These are phyloP conservation scores for Dryas drummondii DNA, from an alignment of 306 rosid genomes.

Conservation along the genomic window DNA sequence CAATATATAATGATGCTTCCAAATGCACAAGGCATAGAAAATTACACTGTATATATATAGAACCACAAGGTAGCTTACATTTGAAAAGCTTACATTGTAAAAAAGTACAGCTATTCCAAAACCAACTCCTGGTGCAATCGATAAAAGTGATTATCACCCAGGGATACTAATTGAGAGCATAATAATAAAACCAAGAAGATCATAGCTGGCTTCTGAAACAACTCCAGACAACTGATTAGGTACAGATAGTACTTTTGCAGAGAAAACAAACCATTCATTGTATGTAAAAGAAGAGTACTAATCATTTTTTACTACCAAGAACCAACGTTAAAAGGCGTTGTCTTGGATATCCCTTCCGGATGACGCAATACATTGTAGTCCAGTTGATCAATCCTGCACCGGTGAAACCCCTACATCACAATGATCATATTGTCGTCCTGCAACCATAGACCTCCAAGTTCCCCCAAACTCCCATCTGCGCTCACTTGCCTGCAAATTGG, in stretches of 20 bases:
- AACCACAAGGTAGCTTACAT: conserved; percentile 13
- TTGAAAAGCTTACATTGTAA: conserved; percentile 25
- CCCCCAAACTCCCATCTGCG: conserved; percentile 32
- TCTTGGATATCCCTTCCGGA: conserved; percentile 49
- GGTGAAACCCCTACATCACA: conserved; percentile 25
- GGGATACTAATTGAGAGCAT: conserved; percentile 17
- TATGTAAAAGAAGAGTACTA: conserved; percentile 20
- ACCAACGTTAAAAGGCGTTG: conserved; percentile 84
- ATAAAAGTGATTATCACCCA: conserved; percentile 57
- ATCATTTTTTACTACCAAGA: conserved; percentile 56
- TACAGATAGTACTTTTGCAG: conserved; percentile 15
- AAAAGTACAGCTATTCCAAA: conserved; percentile 32
- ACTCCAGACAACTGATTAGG: conserved; percentile 10
- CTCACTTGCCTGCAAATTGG: conserved; percentile 35
- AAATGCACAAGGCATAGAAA: neutral
- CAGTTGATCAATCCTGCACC: conserved; percentile 25
- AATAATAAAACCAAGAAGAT: conserved; percentile 12
- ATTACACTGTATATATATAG: neutral
- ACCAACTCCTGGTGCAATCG: conserved; percentile 44
- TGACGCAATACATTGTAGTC: conserved; percentile 23
- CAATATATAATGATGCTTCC: conserved; percentile 3
- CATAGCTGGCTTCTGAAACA: conserved; percentile 6
- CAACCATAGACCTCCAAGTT: conserved; percentile 26
- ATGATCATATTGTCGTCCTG: conserved; percentile 30
- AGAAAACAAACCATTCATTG: conserved; percentile 18